Percentiles rank a stretch among this genome's conserved stretches.
phyloP scores from a whole-genome alignment of 352 stramenopile species.

The Phytophthora rubi region DNA sequence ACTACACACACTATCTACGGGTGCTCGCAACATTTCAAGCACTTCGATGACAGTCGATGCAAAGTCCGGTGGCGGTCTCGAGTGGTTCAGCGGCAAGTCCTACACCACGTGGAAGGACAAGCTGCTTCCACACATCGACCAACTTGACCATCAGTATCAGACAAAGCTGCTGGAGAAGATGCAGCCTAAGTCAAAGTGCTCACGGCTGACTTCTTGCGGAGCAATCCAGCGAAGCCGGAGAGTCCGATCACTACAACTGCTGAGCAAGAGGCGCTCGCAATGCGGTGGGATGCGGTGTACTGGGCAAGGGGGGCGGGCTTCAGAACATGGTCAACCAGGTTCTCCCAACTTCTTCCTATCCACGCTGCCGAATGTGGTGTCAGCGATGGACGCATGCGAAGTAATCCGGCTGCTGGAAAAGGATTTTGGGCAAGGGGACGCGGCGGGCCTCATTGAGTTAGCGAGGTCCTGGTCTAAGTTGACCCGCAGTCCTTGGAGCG shows the following conservation, averaged over 20 bases:
- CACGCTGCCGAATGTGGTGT: slow-evolving; percentile 12
- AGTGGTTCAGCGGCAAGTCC: slow-evolving; percentile 17
- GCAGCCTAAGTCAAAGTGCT: slow-evolving; percentile 11
- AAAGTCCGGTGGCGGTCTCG: slow-evolving; percentile 11
- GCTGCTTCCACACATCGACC: slow-evolving; percentile 19
- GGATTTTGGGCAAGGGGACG: neutral
- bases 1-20: too few species aligned
- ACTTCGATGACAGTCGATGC: slow-evolving; percentile 15
- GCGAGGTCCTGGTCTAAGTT: neutral
- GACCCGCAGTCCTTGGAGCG: neutral
- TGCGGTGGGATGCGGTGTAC: slow-evolving; percentile 14
- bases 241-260: too few species aligned
- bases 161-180: slow-evolving; percentile 25
- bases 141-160: slow-evolving; percentile 21
- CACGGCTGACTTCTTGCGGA: slow-evolving; percentile 18
- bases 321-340: slow-evolving; percentile 27
- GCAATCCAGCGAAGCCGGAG: too few species aligned
- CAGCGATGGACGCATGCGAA: slow-evolving; percentile 18
- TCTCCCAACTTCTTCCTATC: slow-evolving; percentile 21
- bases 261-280: neutral
- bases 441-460: slow-evolving; percentile 5
- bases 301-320: slow-evolving; percentile 5
- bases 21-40: slow-evolving; percentile 18
- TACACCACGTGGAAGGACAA: slow-evolving; percentile 35
- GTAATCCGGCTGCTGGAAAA: neutral